A percentile compares a stretch with the other conserved stretches of the same genome.
Evolutionary conservation across 1,139 yeast genomes (phyloP).

Genomic region (Debaryomycetaceae sp.): DNA sequence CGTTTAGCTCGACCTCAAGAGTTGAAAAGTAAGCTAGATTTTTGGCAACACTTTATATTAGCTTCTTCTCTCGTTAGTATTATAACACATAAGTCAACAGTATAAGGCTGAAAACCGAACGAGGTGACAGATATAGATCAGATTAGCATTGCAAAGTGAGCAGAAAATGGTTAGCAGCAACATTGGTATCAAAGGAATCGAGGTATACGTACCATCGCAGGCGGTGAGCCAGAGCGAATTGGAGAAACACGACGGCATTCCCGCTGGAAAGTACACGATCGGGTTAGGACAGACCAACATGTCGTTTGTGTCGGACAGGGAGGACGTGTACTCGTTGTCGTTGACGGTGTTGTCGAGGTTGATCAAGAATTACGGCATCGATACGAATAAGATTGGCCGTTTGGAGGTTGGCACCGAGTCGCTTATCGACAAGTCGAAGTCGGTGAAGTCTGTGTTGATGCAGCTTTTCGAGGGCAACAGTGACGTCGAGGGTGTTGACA

Average conservation of each 20-base stretch:
- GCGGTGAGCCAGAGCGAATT: conserved; percentile 87
- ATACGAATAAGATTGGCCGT: conserved; percentile 81
- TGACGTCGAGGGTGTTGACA: conserved; percentile 96
- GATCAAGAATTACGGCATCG: conserved; percentile 76
- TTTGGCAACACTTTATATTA: neutral
- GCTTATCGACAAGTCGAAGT: conserved; percentile 91
- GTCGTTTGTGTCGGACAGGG: conserved; percentile 96
- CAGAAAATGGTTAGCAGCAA: conserved; percentile 34
- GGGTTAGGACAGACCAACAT: conserved; percentile 98
- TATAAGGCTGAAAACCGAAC: neutral
- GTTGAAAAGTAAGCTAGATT: too few relatives aligned
- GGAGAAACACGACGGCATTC: conserved; percentile 80
- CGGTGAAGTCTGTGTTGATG: conserved; percentile 94
- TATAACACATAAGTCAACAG: neutral
- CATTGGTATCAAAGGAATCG: conserved; percentile 95
- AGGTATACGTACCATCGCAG: conserved; percentile 79
- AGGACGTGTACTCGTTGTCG: conserved; percentile 90
- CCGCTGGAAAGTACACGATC: conserved; percentile 95
- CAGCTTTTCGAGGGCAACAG: conserved; percentile 86
- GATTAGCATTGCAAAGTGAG: neutral
- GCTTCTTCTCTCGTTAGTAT: neutral
- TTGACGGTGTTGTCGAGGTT: conserved; percentile 79
- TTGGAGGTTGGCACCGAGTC: conserved; percentile 99
- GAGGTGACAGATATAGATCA: too few relatives aligned
- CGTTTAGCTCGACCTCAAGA: neutral